These are phyloP conservation scores for Phytopythium chamaehyphon DNA, from an alignment of 352 stramenopile genomes.

Conservation along the genomic window DNA sequence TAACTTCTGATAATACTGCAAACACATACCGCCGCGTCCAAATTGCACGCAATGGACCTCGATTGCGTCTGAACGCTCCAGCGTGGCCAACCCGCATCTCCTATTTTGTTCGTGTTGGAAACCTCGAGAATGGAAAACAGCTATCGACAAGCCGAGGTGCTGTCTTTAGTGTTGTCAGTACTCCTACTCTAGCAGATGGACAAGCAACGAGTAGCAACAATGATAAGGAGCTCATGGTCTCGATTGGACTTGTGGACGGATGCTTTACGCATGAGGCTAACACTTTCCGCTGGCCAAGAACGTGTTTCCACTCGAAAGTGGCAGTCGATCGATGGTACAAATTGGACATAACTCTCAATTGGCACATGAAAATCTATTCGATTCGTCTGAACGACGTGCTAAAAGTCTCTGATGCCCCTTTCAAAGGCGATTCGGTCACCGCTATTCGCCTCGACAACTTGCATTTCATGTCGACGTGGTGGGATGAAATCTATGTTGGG, in stretches of 20 bases:
- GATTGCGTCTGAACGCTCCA: slow-evolving; percentile 23
- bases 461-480: slow-evolving; percentile 86
- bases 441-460: slow-evolving; percentile 80
- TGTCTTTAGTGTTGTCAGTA: slow-evolving; percentile 46
- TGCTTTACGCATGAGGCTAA: slow-evolving; percentile 75
- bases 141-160: slow-evolving; percentile 51
- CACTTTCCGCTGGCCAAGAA: slow-evolving; percentile 45
- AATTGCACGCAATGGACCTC: slow-evolving; percentile 40
- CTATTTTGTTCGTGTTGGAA: slow-evolving; percentile 70
- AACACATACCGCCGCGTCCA: slow-evolving; percentile 12
- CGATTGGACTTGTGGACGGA: slow-evolving; percentile 59
- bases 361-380: slow-evolving; percentile 70
- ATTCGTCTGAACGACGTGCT: slow-evolving; percentile 91
- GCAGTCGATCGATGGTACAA: slow-evolving; percentile 91
- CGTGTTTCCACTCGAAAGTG: slow-evolving; percentile 44
- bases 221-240: slow-evolving; percentile 59
- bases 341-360: slow-evolving; percentile 91
- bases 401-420: slow-evolving; percentile 50
- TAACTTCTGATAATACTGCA: slow-evolving; percentile 3
- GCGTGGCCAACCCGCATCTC: slow-evolving; percentile 55
- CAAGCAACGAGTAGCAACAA: slow-evolving; percentile 6
- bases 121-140: slow-evolving; percentile 30
- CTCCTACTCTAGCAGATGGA: slow-evolving; percentile 5
- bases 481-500: slow-evolving; percentile 96
- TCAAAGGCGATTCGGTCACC: slow-evolving; percentile 40